Percentiles rank a stretch among this genome's conserved stretches.
Conservation (phyloP, 495 filamentous ascomycete species). For the Podospora anserina region DNA sequence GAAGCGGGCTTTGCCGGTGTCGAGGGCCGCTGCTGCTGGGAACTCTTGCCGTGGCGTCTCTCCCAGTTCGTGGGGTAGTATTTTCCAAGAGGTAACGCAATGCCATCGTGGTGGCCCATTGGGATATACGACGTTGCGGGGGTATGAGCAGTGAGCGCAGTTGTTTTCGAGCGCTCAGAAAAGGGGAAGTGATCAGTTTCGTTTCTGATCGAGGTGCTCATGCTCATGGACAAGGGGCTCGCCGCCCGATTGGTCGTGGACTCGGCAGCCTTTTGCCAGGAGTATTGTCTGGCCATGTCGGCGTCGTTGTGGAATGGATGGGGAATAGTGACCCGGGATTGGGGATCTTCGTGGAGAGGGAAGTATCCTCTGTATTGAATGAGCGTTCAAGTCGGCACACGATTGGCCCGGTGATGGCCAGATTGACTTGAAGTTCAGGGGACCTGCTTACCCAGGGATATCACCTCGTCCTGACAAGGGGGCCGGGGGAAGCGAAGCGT, state of each 20-base stretch:
- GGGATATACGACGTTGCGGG: constrained; percentile 28
- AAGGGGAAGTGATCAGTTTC: constrained; percentile 1
- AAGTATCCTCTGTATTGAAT: constrained; percentile 46
- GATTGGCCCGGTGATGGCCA: not conserved
- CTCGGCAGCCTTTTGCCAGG: constrained; percentile 31
- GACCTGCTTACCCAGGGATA: constrained; percentile 44
- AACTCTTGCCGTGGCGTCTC: constrained; percentile 25
- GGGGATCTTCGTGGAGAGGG: constrained; percentile 48
- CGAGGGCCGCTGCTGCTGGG: constrained; percentile 15
- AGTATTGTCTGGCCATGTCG: constrained; percentile 35
- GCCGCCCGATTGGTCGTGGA: constrained; percentile 13
- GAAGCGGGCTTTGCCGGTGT: constrained; percentile 20
- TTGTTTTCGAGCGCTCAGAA: constrained; percentile 19
- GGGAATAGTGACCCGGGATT: constrained; percentile 34
- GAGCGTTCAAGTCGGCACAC: not conserved
- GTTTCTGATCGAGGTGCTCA: not conserved
- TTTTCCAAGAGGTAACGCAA: constrained; percentile 25
- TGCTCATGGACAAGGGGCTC: not conserved
- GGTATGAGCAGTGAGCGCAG: constrained; percentile 3
- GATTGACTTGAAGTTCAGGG: constrained; percentile 8
- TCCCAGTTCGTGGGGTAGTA: constrained; percentile 56
- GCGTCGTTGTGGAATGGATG: constrained; percentile 43
- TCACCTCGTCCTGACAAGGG: constrained; percentile 52
- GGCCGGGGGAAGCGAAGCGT: constrained; percentile 23
- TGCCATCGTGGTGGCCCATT: constrained; percentile 30